Percentiles rank a stretch among this genome's conserved stretches.
Conservation (phyloP, 2,329 filamentous ascomycete genomes). For the Hypoxylon sp. region DNA sequence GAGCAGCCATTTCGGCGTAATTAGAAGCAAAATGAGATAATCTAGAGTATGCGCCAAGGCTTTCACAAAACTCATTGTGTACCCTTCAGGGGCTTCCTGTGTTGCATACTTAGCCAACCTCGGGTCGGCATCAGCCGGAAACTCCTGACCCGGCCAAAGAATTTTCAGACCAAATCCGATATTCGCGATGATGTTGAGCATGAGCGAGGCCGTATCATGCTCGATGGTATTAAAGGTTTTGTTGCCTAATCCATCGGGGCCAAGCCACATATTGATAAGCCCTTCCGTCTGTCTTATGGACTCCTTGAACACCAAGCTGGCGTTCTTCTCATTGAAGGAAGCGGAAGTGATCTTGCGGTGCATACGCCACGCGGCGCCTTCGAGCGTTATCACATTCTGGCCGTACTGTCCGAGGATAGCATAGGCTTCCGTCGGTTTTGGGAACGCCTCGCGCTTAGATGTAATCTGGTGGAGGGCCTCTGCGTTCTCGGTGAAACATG, state of each 20-base stretch:
- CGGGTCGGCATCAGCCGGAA: slow-evolving; percentile 60
- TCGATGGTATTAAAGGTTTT: slow-evolving; percentile 70
- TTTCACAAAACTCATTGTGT: slow-evolving; percentile 76
- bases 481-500: slow-evolving; percentile 73
- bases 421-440: slow-evolving; percentile 75
- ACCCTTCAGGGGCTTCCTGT: slow-evolving; percentile 63
- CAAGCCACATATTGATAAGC: slow-evolving; percentile 72
- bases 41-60: slow-evolving; percentile 74
- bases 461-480: slow-evolving; percentile 77
- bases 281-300: slow-evolving; percentile 73
- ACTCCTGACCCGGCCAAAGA: slow-evolving; percentile 73
- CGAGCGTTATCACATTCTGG: slow-evolving; percentile 78
- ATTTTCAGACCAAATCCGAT: slow-evolving; percentile 78
- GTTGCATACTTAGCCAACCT: slow-evolving; percentile 64
- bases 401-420: slow-evolving; percentile 75
- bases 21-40: slow-evolving; percentile 72
- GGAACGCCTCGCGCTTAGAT: slow-evolving; percentile 77
- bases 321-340: slow-evolving; percentile 83
- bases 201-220: slow-evolving; percentile 75
- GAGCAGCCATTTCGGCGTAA: slow-evolving; percentile 72
- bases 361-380: slow-evolving; percentile 78
- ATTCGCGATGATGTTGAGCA: slow-evolving; percentile 71
- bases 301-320: slow-evolving; percentile 75
- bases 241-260: slow-evolving; percentile 57
- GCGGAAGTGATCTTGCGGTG: slow-evolving; percentile 81